Conservation (phyloP, 176 grass and related monocot species). For the Carex pumila region DNA sequence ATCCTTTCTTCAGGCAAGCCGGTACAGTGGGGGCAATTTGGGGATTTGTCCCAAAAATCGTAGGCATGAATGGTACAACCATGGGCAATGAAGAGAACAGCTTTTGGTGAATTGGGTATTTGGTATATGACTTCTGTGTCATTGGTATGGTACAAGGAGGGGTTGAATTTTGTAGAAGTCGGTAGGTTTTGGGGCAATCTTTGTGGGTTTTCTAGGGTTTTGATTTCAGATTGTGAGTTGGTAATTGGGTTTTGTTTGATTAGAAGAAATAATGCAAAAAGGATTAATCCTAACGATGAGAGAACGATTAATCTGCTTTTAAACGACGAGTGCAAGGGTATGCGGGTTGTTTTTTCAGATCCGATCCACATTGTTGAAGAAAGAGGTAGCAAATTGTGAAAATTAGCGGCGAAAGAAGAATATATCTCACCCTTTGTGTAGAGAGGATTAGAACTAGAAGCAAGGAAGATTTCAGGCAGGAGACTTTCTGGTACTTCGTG, state of each 20-base stretch:
- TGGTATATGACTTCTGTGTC: slow-evolving; percentile 80
- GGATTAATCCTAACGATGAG: slow-evolving; percentile 4
- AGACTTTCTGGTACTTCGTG: neutral
- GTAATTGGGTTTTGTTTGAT: slow-evolving; percentile 12
- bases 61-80: slow-evolving; percentile 75
- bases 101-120: slow-evolving; percentile 40
- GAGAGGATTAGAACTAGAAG: neutral
- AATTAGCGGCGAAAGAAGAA: neutral
- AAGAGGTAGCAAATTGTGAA: neutral
- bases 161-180: slow-evolving; percentile 35
- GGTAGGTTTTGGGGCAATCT: neutral
- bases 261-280: slow-evolving; percentile 8
- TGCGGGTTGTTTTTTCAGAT: neutral
- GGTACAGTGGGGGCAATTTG: slow-evolving; percentile 47
- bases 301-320: slow-evolving; percentile 8
- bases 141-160: slow-evolving; percentile 41
- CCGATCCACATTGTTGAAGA: slow-evolving; percentile 21
- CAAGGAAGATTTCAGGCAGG: neutral
- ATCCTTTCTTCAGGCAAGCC: slow-evolving; percentile 84
- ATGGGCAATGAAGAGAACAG: slow-evolving; percentile 67
- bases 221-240: slow-evolving; percentile 9
- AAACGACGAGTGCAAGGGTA: neutral
- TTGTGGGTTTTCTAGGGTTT: slow-evolving; percentile 4
- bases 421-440: neutral
- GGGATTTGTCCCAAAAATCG: slow-evolving; percentile 81